Evolutionary conservation across 352 stramenopile species (phyloP).

Genomic region (Phytophthora chlamydospora): DNA sequence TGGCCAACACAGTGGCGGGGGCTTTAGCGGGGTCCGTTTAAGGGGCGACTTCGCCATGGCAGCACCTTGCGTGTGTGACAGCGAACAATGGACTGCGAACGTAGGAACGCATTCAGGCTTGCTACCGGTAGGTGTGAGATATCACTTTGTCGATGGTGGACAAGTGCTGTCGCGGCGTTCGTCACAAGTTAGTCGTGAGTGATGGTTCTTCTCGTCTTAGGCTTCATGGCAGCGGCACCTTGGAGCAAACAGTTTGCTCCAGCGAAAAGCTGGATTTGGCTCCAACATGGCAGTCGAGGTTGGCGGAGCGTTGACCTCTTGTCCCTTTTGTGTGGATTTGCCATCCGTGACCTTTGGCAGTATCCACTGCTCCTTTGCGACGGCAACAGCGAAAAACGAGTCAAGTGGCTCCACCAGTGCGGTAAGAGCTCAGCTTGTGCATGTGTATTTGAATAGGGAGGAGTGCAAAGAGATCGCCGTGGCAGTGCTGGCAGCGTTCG

Average conservation of each 20-base stretch:
- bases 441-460: too few relatives aligned
- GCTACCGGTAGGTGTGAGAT: background rate
- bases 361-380: constrained; percentile 7
- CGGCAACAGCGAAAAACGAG: background rate
- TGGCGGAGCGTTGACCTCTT: background rate
- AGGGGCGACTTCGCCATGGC: background rate
- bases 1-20: too few relatives aligned
- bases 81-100: background rate
- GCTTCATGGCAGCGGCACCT: background rate
- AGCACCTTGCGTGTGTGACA: background rate
- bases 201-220: constrained; percentile 3
- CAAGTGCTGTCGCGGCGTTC: background rate
- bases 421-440: too few relatives aligned
- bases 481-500: background rate
- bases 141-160: background rate
- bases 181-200: background rate
- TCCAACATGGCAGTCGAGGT: background rate
- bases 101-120: background rate
- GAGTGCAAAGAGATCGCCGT: too few relatives aligned
- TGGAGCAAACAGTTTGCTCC: background rate
- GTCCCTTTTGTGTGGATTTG: background rate
- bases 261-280: constrained; percentile 11
- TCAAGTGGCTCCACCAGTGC: background rate
- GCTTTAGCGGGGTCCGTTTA: background rate
- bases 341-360: constrained; percentile 1